phyloP scores from a whole-genome alignment of 2,329 filamentous ascomycete species.

The Penicillium thymicola region DNA sequence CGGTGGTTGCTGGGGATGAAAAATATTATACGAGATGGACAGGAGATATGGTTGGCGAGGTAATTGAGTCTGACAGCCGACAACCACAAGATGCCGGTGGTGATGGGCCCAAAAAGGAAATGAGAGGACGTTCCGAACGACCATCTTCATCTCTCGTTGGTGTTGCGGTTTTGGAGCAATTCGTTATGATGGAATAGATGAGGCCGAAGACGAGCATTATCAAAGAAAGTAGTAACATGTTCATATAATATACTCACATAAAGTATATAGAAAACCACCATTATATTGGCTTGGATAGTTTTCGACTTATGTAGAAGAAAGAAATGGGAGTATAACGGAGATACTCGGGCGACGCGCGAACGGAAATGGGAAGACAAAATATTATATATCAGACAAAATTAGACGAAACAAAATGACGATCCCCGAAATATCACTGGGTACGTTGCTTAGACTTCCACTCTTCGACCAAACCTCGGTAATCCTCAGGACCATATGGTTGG shows the following conservation, averaged over 20 bases:
- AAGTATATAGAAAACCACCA: not conserved
- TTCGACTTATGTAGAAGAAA: not conserved
- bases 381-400: not conserved
- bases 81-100: not conserved
- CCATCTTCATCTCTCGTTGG: slow-evolving; percentile 7
- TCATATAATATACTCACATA: not conserved
- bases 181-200: slow-evolving; percentile 14
- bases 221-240: not conserved
- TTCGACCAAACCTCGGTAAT: slow-evolving; percentile 42
- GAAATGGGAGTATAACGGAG: not conserved
- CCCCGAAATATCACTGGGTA: not conserved
- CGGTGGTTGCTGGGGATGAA: slow-evolving; percentile 12
- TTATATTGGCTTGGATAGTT: not conserved
- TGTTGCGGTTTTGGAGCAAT: slow-evolving; percentile 27
- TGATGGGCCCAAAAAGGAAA: not conserved
- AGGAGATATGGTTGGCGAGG: slow-evolving; percentile 16
- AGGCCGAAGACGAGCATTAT: not conserved
- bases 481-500: slow-evolving; percentile 38
- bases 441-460: slow-evolving; percentile 34
- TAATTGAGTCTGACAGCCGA: not conserved
- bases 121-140: too few species aligned
- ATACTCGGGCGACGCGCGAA: not conserved
- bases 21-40: slow-evolving; percentile 25
- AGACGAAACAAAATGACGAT: not conserved
- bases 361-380: not conserved